phyloP scores from a whole-genome alignment of 2,329 filamentous ascomycete species.

The Cladosporium sp. region DNA sequence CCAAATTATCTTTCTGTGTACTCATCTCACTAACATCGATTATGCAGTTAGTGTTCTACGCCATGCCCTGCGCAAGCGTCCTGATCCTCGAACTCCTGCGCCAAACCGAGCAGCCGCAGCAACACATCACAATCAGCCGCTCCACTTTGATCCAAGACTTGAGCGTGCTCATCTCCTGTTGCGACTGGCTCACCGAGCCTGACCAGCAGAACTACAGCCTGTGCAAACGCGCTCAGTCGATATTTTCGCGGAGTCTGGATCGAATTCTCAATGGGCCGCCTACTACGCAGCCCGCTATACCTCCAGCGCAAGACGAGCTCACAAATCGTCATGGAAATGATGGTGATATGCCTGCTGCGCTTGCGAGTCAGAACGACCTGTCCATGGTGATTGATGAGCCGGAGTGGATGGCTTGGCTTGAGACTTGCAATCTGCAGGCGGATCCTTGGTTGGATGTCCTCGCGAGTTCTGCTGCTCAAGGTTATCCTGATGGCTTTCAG shows the following conservation, averaged over 20 bases:
- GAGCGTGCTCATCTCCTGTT: slow-evolving; percentile 19
- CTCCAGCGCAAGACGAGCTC: too few species aligned
- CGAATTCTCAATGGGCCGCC: slow-evolving; percentile 16
- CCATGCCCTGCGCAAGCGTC: slow-evolving; percentile 21
- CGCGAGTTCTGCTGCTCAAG: background rate
- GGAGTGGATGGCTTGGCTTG: slow-evolving; percentile 19
- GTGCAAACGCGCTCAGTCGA: slow-evolving; percentile 19
- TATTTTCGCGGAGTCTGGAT: slow-evolving; percentile 20
- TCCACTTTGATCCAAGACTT: slow-evolving; percentile 17
- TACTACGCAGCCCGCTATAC: background rate
- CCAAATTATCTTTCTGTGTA: too few species aligned
- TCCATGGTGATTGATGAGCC: background rate
- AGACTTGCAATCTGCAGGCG: slow-evolving; percentile 12
- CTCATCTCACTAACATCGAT: background rate
- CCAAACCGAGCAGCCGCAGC: slow-evolving; percentile 6
- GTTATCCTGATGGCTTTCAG: background rate
- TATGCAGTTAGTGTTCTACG: slow-evolving; percentile 12
- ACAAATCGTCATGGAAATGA: background rate
- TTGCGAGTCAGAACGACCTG: background rate
- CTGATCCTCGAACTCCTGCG: slow-evolving; percentile 20
- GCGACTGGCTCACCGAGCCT: slow-evolving; percentile 17
- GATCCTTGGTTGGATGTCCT: slow-evolving; percentile 20
- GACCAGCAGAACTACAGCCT: slow-evolving; percentile 17
- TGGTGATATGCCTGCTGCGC: background rate
- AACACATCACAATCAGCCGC: slow-evolving; percentile 5